Evolutionary conservation across 768 basidiomycete genomes (phyloP).

Genomic region (Aureoboletus auriporus): DNA sequence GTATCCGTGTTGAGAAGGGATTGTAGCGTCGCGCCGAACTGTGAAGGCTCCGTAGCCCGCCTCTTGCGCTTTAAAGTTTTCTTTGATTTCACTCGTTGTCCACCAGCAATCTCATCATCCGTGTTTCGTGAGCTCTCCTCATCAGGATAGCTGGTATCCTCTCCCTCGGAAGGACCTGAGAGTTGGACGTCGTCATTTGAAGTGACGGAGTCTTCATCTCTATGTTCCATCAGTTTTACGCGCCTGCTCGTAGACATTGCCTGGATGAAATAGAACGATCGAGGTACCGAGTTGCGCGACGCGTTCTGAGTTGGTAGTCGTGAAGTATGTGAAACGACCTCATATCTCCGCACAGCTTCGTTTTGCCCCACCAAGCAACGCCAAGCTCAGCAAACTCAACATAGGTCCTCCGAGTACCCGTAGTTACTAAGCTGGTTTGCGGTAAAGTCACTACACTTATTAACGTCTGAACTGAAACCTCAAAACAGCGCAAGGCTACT

Average conservation of each 20-base stretch:
- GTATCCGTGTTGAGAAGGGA: conserved; percentile 67
- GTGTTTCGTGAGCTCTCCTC: conserved; percentile 40
- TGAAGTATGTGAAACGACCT: not conserved
- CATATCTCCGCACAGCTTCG: conserved; percentile 1
- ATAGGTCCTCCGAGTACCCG: not conserved
- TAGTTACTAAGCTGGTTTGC: conserved; percentile 5
- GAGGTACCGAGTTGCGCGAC: not conserved
- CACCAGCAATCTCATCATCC: conserved; percentile 59
- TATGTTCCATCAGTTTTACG: conserved; percentile 37
- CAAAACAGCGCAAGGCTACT: not conserved
- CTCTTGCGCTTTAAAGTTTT: conserved; percentile 83
- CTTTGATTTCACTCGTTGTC: conserved; percentile 61
- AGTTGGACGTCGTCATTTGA: conserved; percentile 4
- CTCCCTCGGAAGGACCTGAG: conserved; percentile 12
- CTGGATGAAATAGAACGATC: not conserved
- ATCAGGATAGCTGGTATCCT: conserved; percentile 9
- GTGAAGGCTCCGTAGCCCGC: conserved; percentile 68
- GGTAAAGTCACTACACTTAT: conserved; percentile 6
- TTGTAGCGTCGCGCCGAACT: conserved; percentile 73
- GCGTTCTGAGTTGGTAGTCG: no score
- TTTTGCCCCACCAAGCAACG: not conserved
- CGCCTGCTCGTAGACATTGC: conserved; percentile 58
- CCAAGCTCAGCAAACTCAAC: not conserved
- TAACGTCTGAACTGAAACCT: conserved; percentile 18
- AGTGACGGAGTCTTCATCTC: conserved; percentile 7